phyloP scores from a whole-genome alignment of 2,329 filamentous ascomycete genomes.

The Xylariaceae sp. region DNA sequence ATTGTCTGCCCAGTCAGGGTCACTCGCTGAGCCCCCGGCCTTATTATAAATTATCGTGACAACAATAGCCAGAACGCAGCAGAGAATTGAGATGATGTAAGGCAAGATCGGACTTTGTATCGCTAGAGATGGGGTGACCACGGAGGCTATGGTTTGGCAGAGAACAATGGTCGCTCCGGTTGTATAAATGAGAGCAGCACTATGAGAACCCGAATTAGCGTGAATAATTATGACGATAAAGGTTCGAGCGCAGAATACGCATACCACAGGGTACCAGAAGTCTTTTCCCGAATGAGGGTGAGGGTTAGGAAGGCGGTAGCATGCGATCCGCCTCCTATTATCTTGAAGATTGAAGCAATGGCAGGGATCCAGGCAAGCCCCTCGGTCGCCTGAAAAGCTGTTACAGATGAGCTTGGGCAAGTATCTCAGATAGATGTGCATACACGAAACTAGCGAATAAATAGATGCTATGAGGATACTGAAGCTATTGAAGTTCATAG shows the following conservation, averaged over 20 bases:
- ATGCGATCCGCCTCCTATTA: conserved; percentile 15
- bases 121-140: conserved; percentile 1
- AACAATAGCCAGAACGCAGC: conserved; percentile 1
- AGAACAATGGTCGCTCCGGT: conserved; percentile 11
- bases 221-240: no score
- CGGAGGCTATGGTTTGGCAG: conserved; percentile 5
- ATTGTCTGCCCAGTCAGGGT: neutral
- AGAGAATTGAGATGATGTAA: neutral
- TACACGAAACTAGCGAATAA: conserved; percentile 8
- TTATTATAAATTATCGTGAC: neutral
- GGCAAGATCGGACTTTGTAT: neutral
- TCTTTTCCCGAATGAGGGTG: neutral
- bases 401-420: neutral
- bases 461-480: conserved; percentile 1
- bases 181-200: conserved; percentile 1
- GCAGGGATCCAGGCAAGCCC: neutral
- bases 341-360: conserved; percentile 12
- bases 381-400: neutral
- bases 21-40: neutral
- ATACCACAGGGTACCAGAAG: conserved; percentile 5
- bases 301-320: conserved; percentile 11
- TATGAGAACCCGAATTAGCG: neutral
- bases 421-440: neutral
- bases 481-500: conserved; percentile 12
- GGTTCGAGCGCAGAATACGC: neutral